These are phyloP conservation scores for Cucurbita moschata DNA, from an alignment of 306 rosid species.

Conservation along the genomic window DNA sequence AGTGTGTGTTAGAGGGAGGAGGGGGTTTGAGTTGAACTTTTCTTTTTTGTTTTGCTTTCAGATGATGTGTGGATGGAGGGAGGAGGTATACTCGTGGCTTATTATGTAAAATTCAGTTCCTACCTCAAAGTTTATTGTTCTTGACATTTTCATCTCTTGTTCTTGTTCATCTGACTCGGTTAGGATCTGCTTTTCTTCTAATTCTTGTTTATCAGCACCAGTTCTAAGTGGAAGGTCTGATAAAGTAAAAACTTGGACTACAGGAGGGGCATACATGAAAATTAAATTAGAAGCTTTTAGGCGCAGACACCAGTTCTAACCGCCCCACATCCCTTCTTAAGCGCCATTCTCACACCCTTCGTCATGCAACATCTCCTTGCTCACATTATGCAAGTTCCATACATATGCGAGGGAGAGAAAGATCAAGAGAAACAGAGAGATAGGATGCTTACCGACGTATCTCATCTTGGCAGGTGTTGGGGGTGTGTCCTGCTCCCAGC, in stretches of 20 bases:
- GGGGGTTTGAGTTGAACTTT: conserved; percentile 1
- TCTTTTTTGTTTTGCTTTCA: background rate
- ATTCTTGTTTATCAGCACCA: background rate
- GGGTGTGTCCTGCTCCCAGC: too few relatives aligned
- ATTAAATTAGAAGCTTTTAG: background rate
- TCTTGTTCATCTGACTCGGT: background rate
- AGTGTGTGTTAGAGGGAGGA: background rate
- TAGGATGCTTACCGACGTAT: too few relatives aligned
- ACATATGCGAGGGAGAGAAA: too few relatives aligned
- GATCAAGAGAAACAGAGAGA: too few relatives aligned
- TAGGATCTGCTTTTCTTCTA: background rate
- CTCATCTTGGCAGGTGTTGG: too few relatives aligned
- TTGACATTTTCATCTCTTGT: background rate
- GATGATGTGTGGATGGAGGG: conserved; percentile 7
- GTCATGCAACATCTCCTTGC: too few relatives aligned
- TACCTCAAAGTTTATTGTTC: background rate
- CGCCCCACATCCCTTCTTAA: too few relatives aligned
- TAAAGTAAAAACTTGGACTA: background rate
- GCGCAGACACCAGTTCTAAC: too few relatives aligned
- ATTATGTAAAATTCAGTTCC: background rate
- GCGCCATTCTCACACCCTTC: too few relatives aligned
- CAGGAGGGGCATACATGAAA: background rate
- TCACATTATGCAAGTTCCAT: too few relatives aligned
- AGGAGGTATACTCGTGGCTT: background rate
- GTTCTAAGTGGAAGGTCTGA: background rate